Evolutionary conservation across 1,139 yeast species (phyloP), one percentile per base, ranked within the genome.

Genomic region (Petasospora rhodanensis): DNA sequence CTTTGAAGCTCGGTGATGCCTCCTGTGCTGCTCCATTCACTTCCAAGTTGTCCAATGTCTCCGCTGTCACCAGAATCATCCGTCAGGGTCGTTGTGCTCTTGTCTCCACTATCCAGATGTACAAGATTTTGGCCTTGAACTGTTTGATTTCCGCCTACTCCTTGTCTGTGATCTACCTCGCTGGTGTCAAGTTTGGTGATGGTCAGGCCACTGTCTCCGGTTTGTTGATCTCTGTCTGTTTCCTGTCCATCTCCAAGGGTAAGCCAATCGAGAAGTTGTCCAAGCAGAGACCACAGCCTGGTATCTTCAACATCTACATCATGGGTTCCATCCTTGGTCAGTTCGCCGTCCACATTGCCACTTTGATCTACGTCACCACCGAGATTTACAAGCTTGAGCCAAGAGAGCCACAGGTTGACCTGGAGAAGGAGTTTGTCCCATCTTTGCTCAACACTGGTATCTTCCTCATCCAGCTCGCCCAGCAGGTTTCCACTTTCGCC

Each of bases 21-120:
- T 89, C 97, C 18, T 96, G 93, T 52, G 99, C 99, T 37, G 99
- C 99, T 24, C 99, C 99, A 28, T 87, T 91, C 58, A 91, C 99
- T 14, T 89, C 97, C 18, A 91, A 91, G 58, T 74, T 91, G 48
- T 77, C 96, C 22, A 84, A 83, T 56, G 98, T 93, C 30, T 76
- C 91, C 37, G 82, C 98, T 35, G 96, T 93, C 38, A 84, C 95
- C 34, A 81, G 87, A 55, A 85, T 91, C 47, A 76, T 91, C 50
- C 89, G 99, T 64, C 97, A 93, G 70, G 99, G 99, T 49, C 87
- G 99, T 65, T 86, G 96, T 69, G 96, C 99, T 9, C 70, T 91
- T 51, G 96, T 93, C 37, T 87, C 96, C 12, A 91, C 98, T 14
- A 89, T 91, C 55, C 98, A 91, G 65, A 93, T 91, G 98, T 93